Conservation (phyloP, 495 filamentous ascomycete species). For the Astrothelium macrocarpum region DNA sequence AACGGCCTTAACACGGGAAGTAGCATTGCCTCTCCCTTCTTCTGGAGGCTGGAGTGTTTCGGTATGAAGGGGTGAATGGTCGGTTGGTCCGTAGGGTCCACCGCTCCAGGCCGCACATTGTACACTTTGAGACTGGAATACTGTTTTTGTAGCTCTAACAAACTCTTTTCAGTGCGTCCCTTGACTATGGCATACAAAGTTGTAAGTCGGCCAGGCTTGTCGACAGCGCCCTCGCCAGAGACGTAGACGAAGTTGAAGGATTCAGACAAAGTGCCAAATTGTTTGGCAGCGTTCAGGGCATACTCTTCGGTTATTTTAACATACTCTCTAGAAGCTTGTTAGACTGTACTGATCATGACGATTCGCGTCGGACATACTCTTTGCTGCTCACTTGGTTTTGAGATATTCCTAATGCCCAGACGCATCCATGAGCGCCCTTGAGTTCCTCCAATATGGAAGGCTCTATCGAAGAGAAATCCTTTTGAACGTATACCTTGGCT, state of each 20-base stretch:
- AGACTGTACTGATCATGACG: not conserved
- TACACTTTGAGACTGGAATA: conserved; percentile 40
- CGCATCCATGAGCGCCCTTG: conserved; percentile 52
- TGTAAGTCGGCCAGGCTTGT: conserved; percentile 42
- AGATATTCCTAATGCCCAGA: conserved; percentile 62
- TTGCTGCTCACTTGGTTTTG: conserved; percentile 29
- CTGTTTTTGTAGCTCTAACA: conserved; percentile 39
- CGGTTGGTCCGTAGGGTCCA: conserved; percentile 41
- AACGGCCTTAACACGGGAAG: conserved; percentile 9
- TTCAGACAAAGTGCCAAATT: conserved; percentile 44
- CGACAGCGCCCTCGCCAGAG: conserved; percentile 47
- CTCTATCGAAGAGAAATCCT: conserved; percentile 52
- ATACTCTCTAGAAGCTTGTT: conserved; percentile 45
- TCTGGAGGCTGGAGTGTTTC: conserved; percentile 17
- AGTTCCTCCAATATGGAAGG: conserved; percentile 47
- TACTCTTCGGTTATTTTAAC: conserved; percentile 56
- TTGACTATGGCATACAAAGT: conserved; percentile 52
- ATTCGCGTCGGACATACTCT: conserved; percentile 37
- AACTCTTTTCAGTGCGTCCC: conserved; percentile 48
- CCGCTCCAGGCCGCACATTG: conserved; percentile 43
- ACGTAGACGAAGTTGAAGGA: conserved; percentile 63
- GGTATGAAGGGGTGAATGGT: conserved; percentile 43
- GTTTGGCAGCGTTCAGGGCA: conserved; percentile 49
- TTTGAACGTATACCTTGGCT: conserved; percentile 55
- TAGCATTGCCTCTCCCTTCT: conserved; percentile 7